These are phyloP conservation scores for Thyridium curvatum DNA, from an alignment of 2,329 filamentous ascomycete genomes.

Conservation along the genomic window DNA sequence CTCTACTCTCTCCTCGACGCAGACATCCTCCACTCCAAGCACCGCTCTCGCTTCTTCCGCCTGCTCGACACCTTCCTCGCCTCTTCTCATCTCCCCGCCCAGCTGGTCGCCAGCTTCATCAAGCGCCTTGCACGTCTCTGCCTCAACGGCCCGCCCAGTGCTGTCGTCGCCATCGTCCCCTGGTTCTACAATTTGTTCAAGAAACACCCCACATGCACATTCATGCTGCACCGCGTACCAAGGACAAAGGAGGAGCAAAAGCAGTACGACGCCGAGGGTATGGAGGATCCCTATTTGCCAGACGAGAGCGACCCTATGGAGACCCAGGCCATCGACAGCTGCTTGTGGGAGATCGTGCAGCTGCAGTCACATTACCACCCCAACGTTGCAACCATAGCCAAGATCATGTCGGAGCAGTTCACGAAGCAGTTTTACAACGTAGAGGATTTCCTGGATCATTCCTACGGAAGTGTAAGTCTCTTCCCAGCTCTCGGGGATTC, in stretches of 20 bases:
- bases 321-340: conserved; percentile 84
- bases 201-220: conserved; percentile 82
- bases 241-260: conserved; percentile 49
- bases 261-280: conserved; percentile 52
- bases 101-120: conserved; percentile 89
- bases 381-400: conserved; percentile 88
- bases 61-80: conserved; percentile 84
- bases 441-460: conserved; percentile 97
- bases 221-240: conserved; percentile 83
- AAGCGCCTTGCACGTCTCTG: conserved; percentile 83
- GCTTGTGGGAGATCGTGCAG: conserved; percentile 89
- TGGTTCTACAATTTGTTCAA: conserved; percentile 96
- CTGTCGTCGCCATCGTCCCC: conserved; percentile 81
- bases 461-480: conserved; percentile 67
- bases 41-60: conserved; percentile 89
- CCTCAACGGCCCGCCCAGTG: conserved; percentile 82
- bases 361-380: conserved; percentile 93
- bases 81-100: conserved; percentile 87
- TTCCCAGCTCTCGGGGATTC: neutral
- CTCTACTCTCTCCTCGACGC: conserved; percentile 88
- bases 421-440: conserved; percentile 91
- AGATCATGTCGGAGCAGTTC: conserved; percentile 93
- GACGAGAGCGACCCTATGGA: conserved; percentile 76
- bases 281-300: conserved; percentile 69
- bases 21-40: conserved; percentile 84